These are phyloP conservation scores for Aspergillus cavernicola DNA, from an alignment of 495 filamentous ascomycete genomes.

Conservation along the genomic window DNA sequence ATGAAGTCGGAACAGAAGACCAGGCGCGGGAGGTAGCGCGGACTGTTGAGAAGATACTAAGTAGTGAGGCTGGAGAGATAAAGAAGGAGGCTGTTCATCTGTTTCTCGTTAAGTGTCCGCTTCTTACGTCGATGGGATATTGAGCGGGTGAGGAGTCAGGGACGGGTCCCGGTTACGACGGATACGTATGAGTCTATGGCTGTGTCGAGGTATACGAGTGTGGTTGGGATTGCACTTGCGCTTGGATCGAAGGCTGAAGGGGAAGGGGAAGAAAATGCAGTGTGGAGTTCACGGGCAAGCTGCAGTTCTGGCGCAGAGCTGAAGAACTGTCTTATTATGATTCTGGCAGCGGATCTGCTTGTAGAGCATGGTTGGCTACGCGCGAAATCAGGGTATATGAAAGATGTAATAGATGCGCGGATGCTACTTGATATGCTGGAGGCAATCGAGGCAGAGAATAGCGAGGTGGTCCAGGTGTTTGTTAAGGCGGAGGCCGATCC, in stretches of 20 bases:
- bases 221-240: neutral
- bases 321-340: constrained; percentile 4
- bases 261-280: neutral
- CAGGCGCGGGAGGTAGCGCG: neutral
- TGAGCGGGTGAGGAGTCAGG: neutral
- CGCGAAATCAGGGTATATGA: constrained; percentile 3
- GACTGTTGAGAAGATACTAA: neutral
- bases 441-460: neutral
- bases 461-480: constrained; percentile 3
- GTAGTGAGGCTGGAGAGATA: neutral
- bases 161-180: neutral
- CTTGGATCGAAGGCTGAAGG: neutral
- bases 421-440: neutral
- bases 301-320: constrained; percentile 6
- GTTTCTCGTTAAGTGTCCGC: constrained; percentile 1
- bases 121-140: constrained; percentile 2
- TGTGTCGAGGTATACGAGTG: neutral
- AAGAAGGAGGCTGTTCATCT: neutral
- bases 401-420: constrained; percentile 1
- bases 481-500: constrained; percentile 5
- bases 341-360: neutral
- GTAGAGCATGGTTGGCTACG: neutral
- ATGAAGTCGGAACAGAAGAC: constrained; percentile 1
- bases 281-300: constrained; percentile 6
- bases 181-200: constrained; percentile 9